Percentiles rank a stretch among this genome's conserved stretches.
Evolutionary conservation across 805 yeast genomes (phyloP).

Genomic region (Ogataea saltuana): DNA sequence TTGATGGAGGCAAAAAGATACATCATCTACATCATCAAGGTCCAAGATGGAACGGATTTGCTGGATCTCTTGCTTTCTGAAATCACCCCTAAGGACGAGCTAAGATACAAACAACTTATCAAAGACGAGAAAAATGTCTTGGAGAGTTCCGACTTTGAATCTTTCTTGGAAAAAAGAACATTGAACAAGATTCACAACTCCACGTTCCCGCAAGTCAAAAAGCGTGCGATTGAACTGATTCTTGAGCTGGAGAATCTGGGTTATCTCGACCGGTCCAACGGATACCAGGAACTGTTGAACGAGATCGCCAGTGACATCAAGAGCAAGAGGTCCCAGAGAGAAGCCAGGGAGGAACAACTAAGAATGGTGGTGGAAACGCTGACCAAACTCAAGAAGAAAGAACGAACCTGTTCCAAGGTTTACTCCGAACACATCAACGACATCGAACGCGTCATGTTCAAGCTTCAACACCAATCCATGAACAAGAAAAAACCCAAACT

Average conservation of each 20-base stretch:
- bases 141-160: slow-evolving; percentile 14
- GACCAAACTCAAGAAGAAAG: slow-evolving; percentile 45
- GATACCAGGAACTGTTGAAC: slow-evolving; percentile 77
- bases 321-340: slow-evolving; percentile 45
- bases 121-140: slow-evolving; percentile 44
- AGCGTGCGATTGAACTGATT: slow-evolving; percentile 69
- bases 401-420: slow-evolving; percentile 45
- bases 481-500: slow-evolving; percentile 42
- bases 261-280: slow-evolving; percentile 60
- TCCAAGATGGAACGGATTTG: slow-evolving; percentile 76
- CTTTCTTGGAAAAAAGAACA: slow-evolving; percentile 40
- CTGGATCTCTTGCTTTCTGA: slow-evolving; percentile 53
- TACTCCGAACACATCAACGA: slow-evolving; percentile 49
- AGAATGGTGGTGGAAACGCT: slow-evolving; percentile 43
- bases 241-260: slow-evolving; percentile 74
- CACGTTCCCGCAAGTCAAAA: slow-evolving; percentile 75
- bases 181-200: slow-evolving; percentile 39
- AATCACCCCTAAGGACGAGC: slow-evolving; percentile 70
- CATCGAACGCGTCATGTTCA: slow-evolving; percentile 44
- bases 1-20: slow-evolving; percentile 80
- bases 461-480: slow-evolving; percentile 46
- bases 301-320: slow-evolving; percentile 81
- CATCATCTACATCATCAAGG: slow-evolving; percentile 76
- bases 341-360: slow-evolving; percentile 42
- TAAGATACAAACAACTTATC: slow-evolving; percentile 56